phyloP scores from a whole-genome alignment of 345 rosid species.

The Salix udensis region DNA sequence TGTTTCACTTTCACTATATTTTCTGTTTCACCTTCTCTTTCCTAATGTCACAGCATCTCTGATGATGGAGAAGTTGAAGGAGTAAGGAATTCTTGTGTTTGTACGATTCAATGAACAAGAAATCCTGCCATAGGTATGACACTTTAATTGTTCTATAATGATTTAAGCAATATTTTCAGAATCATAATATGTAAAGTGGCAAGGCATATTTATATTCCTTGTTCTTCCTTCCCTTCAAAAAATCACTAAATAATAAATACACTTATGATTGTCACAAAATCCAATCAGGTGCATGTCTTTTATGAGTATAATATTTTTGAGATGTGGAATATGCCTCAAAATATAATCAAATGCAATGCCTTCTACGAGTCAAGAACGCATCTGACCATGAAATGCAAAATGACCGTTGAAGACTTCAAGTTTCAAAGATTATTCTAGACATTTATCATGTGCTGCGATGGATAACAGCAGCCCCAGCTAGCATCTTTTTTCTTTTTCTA shows the following conservation, averaged over 20 bases:
- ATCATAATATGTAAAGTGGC: not conserved
- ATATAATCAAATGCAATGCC: not conserved
- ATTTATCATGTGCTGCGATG: too few relatives aligned
- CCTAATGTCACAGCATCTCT: slow-evolving; percentile 31
- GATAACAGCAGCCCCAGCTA: too few relatives aligned
- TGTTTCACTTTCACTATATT: not conserved
- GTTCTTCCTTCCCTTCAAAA: too few relatives aligned
- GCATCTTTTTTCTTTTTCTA: too few relatives aligned
- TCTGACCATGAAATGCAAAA: not conserved
- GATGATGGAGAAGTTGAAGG: slow-evolving; percentile 64
- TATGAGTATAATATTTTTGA: not conserved
- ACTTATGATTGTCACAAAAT: not conserved
- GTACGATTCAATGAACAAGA: slow-evolving; percentile 54
- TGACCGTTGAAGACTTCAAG: not conserved
- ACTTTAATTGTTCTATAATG: not conserved
- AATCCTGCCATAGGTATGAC: slow-evolving; percentile 7
- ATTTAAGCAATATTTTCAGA: not conserved
- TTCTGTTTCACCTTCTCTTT: not conserved
- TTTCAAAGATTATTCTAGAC: not conserved
- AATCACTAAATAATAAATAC: not conserved
- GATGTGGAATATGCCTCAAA: not conserved
- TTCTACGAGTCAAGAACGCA: not conserved
- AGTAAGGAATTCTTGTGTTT: slow-evolving; percentile 52
- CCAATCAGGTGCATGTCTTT: not conserved
- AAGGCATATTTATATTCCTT: too few relatives aligned